phyloP scores from a whole-genome alignment of 164 flowering plant genomes.

The Aristolochia californica region DNA sequence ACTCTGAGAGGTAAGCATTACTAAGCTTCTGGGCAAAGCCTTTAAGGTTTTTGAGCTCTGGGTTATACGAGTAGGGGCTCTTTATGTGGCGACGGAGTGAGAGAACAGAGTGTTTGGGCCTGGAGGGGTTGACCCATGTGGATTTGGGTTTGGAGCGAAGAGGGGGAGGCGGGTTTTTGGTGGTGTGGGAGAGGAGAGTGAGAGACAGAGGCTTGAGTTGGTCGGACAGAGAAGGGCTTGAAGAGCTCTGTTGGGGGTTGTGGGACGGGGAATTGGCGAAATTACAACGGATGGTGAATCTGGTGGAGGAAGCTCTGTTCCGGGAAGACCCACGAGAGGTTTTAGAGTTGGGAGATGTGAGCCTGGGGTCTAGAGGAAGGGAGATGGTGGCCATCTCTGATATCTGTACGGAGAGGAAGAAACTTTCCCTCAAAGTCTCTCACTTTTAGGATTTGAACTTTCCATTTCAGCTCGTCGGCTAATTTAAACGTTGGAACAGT shows the following conservation, averaged over 20 bases:
- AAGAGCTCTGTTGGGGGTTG: slow-evolving; percentile 6
- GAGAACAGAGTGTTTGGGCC: slow-evolving; percentile 60
- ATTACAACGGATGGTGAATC: slow-evolving; percentile 27
- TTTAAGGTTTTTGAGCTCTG: slow-evolving; percentile 53
- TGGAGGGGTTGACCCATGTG: slow-evolving; percentile 85
- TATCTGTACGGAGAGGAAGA: no score
- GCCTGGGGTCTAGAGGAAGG: slow-evolving; percentile 3
- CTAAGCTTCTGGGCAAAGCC: slow-evolving; percentile 51
- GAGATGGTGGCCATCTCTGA: neutral
- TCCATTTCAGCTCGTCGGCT: no score
- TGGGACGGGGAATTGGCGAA: slow-evolving; percentile 19
- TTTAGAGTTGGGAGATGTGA: slow-evolving; percentile 23
- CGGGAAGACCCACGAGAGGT: slow-evolving; percentile 13
- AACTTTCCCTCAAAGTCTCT: no score
- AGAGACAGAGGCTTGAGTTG: slow-evolving; percentile 57
- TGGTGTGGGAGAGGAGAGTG: slow-evolving; percentile 8
- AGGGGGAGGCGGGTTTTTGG: slow-evolving; percentile 15
- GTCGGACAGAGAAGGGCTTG: slow-evolving; percentile 50
- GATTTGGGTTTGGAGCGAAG: slow-evolving; percentile 63
- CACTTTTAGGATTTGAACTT: no score
- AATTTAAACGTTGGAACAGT: no score
- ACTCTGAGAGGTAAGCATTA: slow-evolving; percentile 31
- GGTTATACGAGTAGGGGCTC: slow-evolving; percentile 42
- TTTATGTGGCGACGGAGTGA: slow-evolving; percentile 64
- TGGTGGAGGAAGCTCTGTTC: slow-evolving; percentile 7